These are phyloP conservation scores for Aplosporella prunicola DNA, from an alignment of 2,329 filamentous ascomycete genomes.

Conservation along the genomic window DNA sequence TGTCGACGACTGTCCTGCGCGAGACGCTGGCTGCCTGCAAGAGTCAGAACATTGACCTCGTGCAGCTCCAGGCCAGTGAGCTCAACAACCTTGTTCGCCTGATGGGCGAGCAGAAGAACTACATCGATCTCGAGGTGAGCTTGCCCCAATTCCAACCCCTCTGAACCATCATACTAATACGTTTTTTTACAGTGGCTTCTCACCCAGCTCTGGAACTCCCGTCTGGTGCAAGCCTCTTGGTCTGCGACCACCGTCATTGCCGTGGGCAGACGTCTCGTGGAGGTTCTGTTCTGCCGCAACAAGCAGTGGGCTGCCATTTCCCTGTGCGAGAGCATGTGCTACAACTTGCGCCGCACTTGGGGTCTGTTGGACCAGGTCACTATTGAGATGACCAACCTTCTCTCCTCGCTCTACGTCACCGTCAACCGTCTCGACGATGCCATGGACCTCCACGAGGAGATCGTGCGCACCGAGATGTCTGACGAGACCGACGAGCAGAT, in stretches of 20 bases:
- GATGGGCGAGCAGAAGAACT: constrained; percentile 38
- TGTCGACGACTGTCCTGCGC: constrained; percentile 33
- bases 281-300: constrained; percentile 42
- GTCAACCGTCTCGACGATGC: constrained; percentile 29
- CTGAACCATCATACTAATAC: background rate
- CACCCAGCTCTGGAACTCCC: constrained; percentile 27
- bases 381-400: constrained; percentile 40
- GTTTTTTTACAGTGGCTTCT: constrained; percentile 23
- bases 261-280: constrained; percentile 45
- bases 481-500: constrained; percentile 18
- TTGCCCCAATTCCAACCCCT: background rate
- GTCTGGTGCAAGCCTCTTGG: constrained; percentile 26
- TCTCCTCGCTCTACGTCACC: constrained; percentile 41
- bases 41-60: constrained; percentile 34
- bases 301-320: constrained; percentile 30
- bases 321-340: constrained; percentile 46
- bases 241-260: constrained; percentile 35
- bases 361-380: constrained; percentile 40
- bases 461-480: constrained; percentile 24
- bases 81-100: constrained; percentile 35
- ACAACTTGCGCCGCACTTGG: constrained; percentile 46
- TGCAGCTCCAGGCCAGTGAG: constrained; percentile 32
- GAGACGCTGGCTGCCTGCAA: constrained; percentile 33
- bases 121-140: constrained; percentile 29
- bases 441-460: constrained; percentile 22